Percentiles rank a stretch among this genome's conserved stretches.
phyloP scores from a whole-genome alignment of 768 basidiomycete species.

The Suillus variegatus region DNA sequence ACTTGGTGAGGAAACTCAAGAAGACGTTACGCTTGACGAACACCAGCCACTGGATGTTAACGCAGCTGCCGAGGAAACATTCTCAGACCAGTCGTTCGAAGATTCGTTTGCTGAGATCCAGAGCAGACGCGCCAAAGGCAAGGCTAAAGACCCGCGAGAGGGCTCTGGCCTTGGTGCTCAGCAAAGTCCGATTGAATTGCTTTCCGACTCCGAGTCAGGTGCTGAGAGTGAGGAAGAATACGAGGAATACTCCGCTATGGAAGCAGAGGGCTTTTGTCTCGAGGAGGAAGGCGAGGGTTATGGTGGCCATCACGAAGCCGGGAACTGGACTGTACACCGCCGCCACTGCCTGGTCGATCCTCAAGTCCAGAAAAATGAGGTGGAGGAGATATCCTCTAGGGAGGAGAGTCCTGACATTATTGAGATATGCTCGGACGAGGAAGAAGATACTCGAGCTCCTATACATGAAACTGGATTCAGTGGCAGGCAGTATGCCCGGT shows the following conservation, averaged over 20 bases:
- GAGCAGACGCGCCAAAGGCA: constrained; percentile 56
- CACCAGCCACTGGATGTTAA: constrained; percentile 19
- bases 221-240: constrained; percentile 21
- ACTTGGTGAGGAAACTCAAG: constrained; percentile 46
- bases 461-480: constrained; percentile 17
- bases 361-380: constrained; percentile 18
- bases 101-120: constrained; percentile 59
- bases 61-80: constrained; percentile 15
- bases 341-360: constrained; percentile 11
- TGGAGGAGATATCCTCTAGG: constrained; percentile 8
- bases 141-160: constrained; percentile 61
- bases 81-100: constrained; percentile 36
- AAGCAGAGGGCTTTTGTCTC: constrained; percentile 23
- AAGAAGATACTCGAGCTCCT: constrained; percentile 17
- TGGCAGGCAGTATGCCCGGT: constrained; percentile 19
- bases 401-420: constrained; percentile 21
- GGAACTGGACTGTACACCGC: neutral
- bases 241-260: constrained; percentile 25
- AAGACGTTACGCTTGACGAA: constrained; percentile 14
- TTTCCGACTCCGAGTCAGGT: constrained; percentile 39
- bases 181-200: constrained; percentile 48
- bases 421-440: constrained; percentile 29
- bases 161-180: constrained; percentile 52
- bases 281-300: constrained; percentile 17
- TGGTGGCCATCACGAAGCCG: constrained; percentile 5